phyloP scores from a whole-genome alignment of 2,329 filamentous ascomycete species.

The Aulographum hederae region DNA sequence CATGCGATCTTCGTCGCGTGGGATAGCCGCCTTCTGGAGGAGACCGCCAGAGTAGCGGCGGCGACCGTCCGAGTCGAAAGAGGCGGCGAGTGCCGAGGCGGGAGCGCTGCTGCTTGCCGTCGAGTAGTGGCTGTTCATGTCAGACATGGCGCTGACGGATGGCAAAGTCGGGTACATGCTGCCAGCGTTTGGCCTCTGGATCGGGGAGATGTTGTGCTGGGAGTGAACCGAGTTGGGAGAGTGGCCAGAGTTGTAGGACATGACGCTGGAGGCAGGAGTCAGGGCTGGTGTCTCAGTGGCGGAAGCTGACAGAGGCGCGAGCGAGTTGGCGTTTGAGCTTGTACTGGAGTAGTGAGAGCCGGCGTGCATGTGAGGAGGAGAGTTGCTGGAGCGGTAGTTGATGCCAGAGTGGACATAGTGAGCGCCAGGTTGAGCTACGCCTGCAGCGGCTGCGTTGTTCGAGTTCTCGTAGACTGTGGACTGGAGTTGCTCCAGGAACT shows the following conservation, averaged over 20 bases:
- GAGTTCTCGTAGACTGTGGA: slow-evolving; percentile 89
- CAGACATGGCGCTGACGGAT: slow-evolving; percentile 47
- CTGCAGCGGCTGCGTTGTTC: slow-evolving; percentile 57
- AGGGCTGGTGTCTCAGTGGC: slow-evolving; percentile 50
- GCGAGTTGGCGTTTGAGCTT: slow-evolving; percentile 32
- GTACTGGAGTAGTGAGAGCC: slow-evolving; percentile 18
- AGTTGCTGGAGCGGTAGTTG: slow-evolving; percentile 37
- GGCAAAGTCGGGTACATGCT: slow-evolving; percentile 57
- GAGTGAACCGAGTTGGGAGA: slow-evolving; percentile 55
- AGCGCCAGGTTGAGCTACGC: slow-evolving; percentile 55
- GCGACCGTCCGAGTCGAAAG: slow-evolving; percentile 41
- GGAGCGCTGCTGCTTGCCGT: slow-evolving; percentile 44
- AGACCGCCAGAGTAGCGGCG: slow-evolving; percentile 43
- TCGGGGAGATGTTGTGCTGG: slow-evolving; percentile 44
- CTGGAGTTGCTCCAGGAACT: slow-evolving; percentile 90
- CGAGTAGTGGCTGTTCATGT: slow-evolving; percentile 39
- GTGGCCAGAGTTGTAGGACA: slow-evolving; percentile 52
- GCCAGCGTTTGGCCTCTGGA: slow-evolving; percentile 28
- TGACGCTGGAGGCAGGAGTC: slow-evolving; percentile 55
- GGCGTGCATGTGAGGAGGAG: slow-evolving; percentile 23
- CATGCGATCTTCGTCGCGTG: slow-evolving; percentile 14
- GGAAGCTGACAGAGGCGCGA: slow-evolving; percentile 19
- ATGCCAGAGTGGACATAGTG: slow-evolving; percentile 41
- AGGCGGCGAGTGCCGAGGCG: slow-evolving; percentile 49
- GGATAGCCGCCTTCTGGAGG: slow-evolving; percentile 28